Evolutionary conservation across 73 alveolate genomes (phyloP).

Genomic region (Halteria grandinella): DNA sequence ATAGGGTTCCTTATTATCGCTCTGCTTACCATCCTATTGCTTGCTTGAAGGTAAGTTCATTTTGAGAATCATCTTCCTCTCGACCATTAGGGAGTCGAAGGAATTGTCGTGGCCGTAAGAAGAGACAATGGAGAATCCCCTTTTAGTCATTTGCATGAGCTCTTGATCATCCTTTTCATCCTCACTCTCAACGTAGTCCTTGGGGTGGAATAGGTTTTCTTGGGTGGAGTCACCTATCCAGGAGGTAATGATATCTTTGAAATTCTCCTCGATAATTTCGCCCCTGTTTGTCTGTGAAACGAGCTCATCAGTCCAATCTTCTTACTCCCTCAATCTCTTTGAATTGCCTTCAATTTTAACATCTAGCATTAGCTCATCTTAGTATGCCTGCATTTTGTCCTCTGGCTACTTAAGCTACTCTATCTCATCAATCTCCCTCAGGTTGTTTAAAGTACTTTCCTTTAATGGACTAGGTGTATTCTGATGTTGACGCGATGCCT

Average conservation of each 20-base stretch:
- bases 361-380: not conserved
- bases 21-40: slow-evolving; percentile 18
- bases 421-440: not conserved
- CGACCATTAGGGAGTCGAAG: slow-evolving; percentile 34
- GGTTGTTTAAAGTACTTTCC: not conserved
- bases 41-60: slow-evolving; percentile 34
- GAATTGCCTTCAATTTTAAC: not conserved
- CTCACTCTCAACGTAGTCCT: not conserved
- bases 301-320: slow-evolving; percentile 31
- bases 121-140: slow-evolving; percentile 18
- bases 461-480: too few species aligned
- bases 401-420: not conserved
- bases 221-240: not conserved
- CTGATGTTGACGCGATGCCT: too few species aligned
- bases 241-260: slow-evolving; percentile 19
- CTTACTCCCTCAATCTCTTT: slow-evolving; percentile 1
- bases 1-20: not conserved
- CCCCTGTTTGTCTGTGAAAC: slow-evolving; percentile 2
- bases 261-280: slow-evolving; percentile 15
- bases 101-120: slow-evolving; percentile 9
- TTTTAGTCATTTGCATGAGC: slow-evolving; percentile 3
- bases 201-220: not conserved
- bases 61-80: slow-evolving; percentile 35
- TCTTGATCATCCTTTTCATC: not conserved
- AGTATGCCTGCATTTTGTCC: not conserved